Conservation (phyloP, 2,329 filamentous ascomycete genomes). For the Coniochaeta prunicola region DNA sequence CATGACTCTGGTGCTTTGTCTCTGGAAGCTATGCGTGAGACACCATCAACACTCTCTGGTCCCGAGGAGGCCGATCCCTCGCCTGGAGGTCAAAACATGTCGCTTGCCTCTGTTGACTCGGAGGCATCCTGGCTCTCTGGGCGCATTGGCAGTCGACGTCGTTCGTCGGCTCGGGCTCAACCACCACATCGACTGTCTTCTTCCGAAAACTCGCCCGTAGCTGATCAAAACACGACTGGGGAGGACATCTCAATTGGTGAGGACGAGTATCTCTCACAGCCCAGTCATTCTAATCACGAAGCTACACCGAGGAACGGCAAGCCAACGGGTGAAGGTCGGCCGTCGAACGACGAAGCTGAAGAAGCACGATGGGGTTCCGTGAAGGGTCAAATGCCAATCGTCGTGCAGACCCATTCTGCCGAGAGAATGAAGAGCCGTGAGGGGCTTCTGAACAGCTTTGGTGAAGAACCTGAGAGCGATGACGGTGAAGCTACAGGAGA, state of each 20-base stretch:
- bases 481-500: constrained; percentile 25
- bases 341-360: constrained; percentile 55
- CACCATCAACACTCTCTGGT: constrained; percentile 34
- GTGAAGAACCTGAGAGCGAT: constrained; percentile 23
- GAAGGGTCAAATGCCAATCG: constrained; percentile 36
- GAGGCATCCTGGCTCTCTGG: constrained; percentile 95
- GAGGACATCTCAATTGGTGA: constrained; percentile 60
- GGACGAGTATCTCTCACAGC: constrained; percentile 65
- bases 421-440: constrained; percentile 44
- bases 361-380: constrained; percentile 42
- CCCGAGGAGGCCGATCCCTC: constrained; percentile 35
- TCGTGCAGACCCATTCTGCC: constrained; percentile 51
- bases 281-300: constrained; percentile 24
- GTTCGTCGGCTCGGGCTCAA: constrained; percentile 30
- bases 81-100: constrained; percentile 65
- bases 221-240: constrained; percentile 36
- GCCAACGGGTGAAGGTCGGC: constrained; percentile 42
- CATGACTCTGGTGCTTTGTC: constrained; percentile 13
- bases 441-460: constrained; percentile 38
- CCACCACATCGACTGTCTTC: constrained; percentile 30
- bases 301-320: constrained; percentile 24
- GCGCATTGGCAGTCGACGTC: constrained; percentile 37
- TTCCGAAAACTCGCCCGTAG: constrained; percentile 28
- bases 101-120: constrained; percentile 87
- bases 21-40: constrained; percentile 32